Percentiles rank a stretch among this genome's conserved stretches.
Evolutionary conservation across 2,329 filamentous ascomycete genomes (phyloP).

Genomic region (Sporothrix phasma): DNA sequence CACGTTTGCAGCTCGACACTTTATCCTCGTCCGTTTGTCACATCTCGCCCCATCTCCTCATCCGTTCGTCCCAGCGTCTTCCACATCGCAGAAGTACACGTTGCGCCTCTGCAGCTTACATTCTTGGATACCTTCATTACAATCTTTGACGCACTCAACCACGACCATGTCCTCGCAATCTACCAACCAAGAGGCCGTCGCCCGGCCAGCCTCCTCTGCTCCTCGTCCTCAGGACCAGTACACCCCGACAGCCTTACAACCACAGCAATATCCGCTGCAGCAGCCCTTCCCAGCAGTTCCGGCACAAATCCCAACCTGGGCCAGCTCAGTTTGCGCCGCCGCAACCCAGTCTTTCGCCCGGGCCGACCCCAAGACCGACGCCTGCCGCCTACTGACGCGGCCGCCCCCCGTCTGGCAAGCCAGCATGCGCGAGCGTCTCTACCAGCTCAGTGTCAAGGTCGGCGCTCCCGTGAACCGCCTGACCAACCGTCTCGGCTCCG

Average conservation of each 20-base stretch:
- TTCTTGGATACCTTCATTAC: background rate
- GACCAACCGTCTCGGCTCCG: slow-evolving; percentile 56
- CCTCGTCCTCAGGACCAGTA: background rate
- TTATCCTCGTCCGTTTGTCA: background rate
- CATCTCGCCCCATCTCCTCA: background rate
- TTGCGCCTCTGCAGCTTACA: too few relatives aligned
- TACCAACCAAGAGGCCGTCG: background rate
- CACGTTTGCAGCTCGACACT: too few relatives aligned
- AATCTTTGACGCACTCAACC: background rate
- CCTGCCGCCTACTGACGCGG: background rate
- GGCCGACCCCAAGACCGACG: background rate
- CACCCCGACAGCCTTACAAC: background rate
- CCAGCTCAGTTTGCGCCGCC: slow-evolving; percentile 9
- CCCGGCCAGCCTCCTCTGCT: background rate
- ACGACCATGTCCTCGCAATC: background rate
- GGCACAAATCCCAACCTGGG: background rate
- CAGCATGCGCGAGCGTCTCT: slow-evolving; percentile 20
- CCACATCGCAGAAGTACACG: background rate
- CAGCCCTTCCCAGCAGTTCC: slow-evolving; percentile 3
- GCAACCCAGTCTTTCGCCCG: background rate
- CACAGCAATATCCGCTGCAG: background rate
- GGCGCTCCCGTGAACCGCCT: slow-evolving; percentile 59
- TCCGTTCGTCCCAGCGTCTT: background rate
- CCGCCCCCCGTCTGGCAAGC: slow-evolving; percentile 1
- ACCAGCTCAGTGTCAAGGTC: slow-evolving; percentile 22